Evolutionary conservation across 2,329 filamentous ascomycete species (phyloP).

Genomic region (Pyricularia sp.): DNA sequence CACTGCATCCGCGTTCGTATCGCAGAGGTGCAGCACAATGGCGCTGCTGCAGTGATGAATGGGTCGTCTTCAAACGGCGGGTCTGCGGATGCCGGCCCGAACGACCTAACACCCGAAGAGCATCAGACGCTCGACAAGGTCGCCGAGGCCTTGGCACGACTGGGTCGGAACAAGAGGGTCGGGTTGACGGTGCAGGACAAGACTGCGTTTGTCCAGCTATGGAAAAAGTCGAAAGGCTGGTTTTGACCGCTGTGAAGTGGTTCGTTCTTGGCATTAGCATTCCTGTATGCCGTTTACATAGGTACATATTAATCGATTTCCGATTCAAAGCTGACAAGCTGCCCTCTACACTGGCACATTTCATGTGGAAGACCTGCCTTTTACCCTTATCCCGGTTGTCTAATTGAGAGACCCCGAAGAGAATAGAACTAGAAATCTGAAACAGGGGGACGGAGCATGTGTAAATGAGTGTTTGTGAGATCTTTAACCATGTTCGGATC

Average conservation of each 20-base stretch:
- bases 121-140: slow-evolving; percentile 66
- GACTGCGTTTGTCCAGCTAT: slow-evolving; percentile 67
- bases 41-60: slow-evolving; percentile 21
- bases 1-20: slow-evolving; percentile 89
- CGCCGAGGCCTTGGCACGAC: slow-evolving; percentile 74
- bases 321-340: neutral
- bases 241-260: neutral
- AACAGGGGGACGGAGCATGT: neutral
- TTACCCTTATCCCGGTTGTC: neutral
- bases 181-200: slow-evolving; percentile 80
- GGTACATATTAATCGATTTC: neutral
- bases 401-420: neutral
- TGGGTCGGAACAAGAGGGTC: slow-evolving; percentile 83
- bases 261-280: neutral
- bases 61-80: slow-evolving; percentile 16
- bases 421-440: neutral
- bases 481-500: neutral
- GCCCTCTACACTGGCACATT: neutral
- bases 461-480: neutral
- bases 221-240: slow-evolving; percentile 28
- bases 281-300: neutral
- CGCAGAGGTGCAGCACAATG: slow-evolving; percentile 58
- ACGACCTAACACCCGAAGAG: slow-evolving; percentile 45
- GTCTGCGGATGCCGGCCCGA: slow-evolving; percentile 14
- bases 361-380: neutral